Conservation (phyloP, 441 rosid species). For the Breynia disticha region DNA sequence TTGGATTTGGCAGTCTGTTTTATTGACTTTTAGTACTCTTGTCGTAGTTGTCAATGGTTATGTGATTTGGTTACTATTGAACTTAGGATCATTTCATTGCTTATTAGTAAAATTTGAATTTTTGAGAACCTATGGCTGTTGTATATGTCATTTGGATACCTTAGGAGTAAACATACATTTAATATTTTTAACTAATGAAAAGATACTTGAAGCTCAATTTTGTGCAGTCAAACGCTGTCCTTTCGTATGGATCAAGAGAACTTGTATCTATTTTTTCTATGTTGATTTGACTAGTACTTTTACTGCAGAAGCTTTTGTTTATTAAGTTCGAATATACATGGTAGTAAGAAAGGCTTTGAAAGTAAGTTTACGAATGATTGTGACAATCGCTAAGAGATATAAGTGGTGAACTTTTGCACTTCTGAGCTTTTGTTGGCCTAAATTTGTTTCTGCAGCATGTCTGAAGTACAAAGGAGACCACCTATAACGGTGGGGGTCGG, state of each 20-base stretch:
- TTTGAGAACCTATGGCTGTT: neutral
- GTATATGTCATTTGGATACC: neutral
- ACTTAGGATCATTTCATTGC: conserved; percentile 18
- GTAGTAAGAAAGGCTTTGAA: neutral
- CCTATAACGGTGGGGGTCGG: conserved; percentile 29
- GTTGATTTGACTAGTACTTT: neutral
- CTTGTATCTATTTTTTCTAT: neutral
- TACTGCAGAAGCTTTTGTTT: conserved; percentile 7
- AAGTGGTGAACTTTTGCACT: neutral
- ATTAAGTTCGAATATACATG: neutral
- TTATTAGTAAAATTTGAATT: conserved; percentile 7
- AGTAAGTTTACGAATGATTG: neutral
- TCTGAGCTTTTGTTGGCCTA: neutral
- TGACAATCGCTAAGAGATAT: neutral
- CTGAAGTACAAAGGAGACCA: conserved; percentile 44
- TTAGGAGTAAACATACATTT: neutral
- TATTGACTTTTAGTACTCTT: conserved; percentile 8
- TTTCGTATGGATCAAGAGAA: neutral
- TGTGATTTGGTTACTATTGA: conserved; percentile 17
- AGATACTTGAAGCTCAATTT: conserved; percentile 8
- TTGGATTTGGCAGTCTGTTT: conserved; percentile 10
- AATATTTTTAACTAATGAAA: neutral
- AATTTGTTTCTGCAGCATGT: conserved; percentile 47
- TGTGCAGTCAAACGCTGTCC: conserved; percentile 11
- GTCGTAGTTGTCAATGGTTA: conserved; percentile 9